Evolutionary conservation across 495 filamentous ascomycete species (phyloP).

Genomic region (Thozetella sp.): DNA sequence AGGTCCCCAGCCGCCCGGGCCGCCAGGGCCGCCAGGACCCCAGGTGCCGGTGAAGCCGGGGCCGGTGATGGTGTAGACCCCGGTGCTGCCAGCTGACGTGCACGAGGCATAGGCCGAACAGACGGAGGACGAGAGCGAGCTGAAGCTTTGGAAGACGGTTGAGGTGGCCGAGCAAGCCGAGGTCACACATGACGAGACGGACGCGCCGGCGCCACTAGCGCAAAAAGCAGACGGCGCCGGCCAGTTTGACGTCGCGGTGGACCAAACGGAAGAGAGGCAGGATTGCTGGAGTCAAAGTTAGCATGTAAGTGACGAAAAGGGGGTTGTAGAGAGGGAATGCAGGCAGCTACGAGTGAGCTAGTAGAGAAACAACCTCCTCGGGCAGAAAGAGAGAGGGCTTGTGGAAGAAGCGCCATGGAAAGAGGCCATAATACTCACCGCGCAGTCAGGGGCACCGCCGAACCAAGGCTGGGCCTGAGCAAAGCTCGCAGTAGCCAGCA

Average conservation of each 20-base stretch:
- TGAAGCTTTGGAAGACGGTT: slow-evolving; percentile 38
- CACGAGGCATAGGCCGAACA: slow-evolving; percentile 38
- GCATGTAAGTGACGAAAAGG: too few relatives aligned
- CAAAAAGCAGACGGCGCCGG: slow-evolving; percentile 46
- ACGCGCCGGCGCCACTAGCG: slow-evolving; percentile 29
- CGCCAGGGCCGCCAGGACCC: slow-evolving; percentile 25
- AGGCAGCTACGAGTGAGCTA: too few relatives aligned
- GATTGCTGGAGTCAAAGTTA: slow-evolving; percentile 27
- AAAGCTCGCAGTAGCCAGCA: slow-evolving; percentile 13
- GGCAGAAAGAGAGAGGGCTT: background rate
- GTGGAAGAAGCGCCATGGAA: too few relatives aligned
- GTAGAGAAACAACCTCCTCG: too few relatives aligned
- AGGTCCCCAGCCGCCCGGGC: slow-evolving; percentile 10
- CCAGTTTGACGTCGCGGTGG: slow-evolving; percentile 28
- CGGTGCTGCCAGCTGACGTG: slow-evolving; percentile 36
- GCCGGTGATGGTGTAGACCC: slow-evolving; percentile 39
- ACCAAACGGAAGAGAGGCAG: slow-evolving; percentile 43
- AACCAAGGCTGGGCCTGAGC: slow-evolving; percentile 34
- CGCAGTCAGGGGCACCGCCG: slow-evolving; percentile 41
- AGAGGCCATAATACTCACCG: too few relatives aligned
- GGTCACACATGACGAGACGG: slow-evolving; percentile 34
- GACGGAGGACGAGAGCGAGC: slow-evolving; percentile 38
- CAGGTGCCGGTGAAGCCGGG: slow-evolving; percentile 40
- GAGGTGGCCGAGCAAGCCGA: slow-evolving; percentile 36
- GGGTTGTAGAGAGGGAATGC: too few relatives aligned